Conservation (phyloP, 441 rosid genomes). For the Adansonia madagascariensis region DNA sequence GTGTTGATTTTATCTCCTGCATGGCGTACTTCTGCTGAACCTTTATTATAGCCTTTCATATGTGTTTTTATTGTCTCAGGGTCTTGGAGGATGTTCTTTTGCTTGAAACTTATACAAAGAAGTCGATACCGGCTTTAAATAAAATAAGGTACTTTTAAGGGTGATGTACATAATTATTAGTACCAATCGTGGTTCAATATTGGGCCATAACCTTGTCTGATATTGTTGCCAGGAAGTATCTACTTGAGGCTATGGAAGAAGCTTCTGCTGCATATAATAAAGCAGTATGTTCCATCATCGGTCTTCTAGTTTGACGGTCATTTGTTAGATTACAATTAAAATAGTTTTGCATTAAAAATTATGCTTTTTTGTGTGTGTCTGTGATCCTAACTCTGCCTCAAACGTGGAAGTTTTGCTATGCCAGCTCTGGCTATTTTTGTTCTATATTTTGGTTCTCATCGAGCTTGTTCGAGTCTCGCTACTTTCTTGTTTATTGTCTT, state of each 20-base stretch:
- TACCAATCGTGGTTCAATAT: constrained; percentile 9
- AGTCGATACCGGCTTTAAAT: constrained; percentile 83
- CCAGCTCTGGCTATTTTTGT: too few species aligned
- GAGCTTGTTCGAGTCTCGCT: too few species aligned
- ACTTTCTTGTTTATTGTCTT: neutral
- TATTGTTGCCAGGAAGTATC: constrained; percentile 64
- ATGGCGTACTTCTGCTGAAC: neutral
- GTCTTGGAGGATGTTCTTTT: constrained; percentile 79
- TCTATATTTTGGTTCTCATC: too few species aligned
- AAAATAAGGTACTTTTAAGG: constrained; percentile 64
- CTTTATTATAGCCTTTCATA: neutral
- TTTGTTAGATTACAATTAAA: neutral
- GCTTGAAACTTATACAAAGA: constrained; percentile 80
- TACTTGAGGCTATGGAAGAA: constrained; percentile 91
- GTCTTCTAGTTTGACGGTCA: constrained; percentile 14
- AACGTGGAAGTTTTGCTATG: too few species aligned
- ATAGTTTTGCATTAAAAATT: neutral
- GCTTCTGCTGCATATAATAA: constrained; percentile 91
- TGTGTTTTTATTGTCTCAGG: constrained; percentile 41
- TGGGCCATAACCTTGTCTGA: neutral
- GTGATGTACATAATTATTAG: neutral
- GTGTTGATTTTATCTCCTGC: neutral
- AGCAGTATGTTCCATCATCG: constrained; percentile 63
- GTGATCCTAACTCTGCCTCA: neutral
- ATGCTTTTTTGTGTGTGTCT: neutral